Conservation (phyloP, 179 eudicot genomes). For the Beta lomatogona region DNA sequence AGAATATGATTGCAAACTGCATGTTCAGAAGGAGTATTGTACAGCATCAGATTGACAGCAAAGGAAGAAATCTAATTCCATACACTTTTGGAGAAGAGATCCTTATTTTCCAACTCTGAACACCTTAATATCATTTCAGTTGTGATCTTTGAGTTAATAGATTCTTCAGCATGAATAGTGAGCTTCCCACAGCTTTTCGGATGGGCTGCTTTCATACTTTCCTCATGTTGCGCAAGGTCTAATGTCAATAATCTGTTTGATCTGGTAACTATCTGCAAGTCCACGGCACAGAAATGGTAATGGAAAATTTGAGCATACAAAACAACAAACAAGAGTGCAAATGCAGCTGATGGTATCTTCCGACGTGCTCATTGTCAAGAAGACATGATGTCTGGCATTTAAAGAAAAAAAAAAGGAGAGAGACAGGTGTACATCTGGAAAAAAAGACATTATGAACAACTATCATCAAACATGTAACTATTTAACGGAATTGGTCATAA, state of each 20-base stretch:
- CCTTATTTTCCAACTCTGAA: constrained; percentile 86
- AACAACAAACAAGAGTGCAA: not conserved
- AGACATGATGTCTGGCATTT: not conserved
- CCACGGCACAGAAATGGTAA: constrained; percentile 2
- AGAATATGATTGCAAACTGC: constrained; percentile 33
- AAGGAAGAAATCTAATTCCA: constrained; percentile 26
- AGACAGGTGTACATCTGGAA: not conserved
- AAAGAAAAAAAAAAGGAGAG: not conserved
- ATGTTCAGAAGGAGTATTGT: constrained; percentile 13
- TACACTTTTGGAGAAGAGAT: constrained; percentile 94
- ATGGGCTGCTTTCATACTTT: constrained; percentile 40
- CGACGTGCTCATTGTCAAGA: not conserved
- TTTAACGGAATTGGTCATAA: not conserved
- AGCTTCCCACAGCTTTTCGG: constrained; percentile 60
- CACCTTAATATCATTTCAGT: constrained; percentile 77
- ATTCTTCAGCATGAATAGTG: constrained; percentile 83
- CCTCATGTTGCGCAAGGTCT: constrained; percentile 58
- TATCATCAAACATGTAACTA: not conserved
- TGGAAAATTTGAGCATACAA: not conserved
- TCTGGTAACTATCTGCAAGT: constrained; percentile 72
- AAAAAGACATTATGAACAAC: constrained; percentile 9
- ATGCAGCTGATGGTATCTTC: constrained; percentile 7
- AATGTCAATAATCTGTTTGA: constrained; percentile 55
- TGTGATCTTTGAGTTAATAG: constrained; percentile 71
- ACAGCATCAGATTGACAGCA: constrained; percentile 14